Evolutionary conservation across 495 filamentous ascomycete genomes (phyloP), one percentile per base, ranked within the genome.

Genomic region (Xylaria nigripes): DNA sequence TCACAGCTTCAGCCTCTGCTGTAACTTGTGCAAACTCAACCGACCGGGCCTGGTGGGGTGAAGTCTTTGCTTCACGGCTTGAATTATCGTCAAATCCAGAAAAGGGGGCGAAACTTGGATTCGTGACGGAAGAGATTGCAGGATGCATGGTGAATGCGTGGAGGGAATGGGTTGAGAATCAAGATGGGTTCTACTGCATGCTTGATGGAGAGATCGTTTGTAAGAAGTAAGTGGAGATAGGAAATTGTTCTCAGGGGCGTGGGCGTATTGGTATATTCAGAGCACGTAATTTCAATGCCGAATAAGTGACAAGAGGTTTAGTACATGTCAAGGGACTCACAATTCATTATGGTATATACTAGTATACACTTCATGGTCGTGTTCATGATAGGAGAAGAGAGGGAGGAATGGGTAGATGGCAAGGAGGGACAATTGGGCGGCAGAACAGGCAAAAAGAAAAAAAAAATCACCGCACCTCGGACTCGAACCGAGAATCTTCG

Each of bases 141-240:
- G 71, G 71, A 24, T 62, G 68, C 48, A 73, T 75, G 69, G 59
- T 62, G 12, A 52, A 61, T 45, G 71, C 61, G 22, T 76, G 72
- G 72, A 56, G 68, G 57, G 62, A 62, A 55, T 77, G 71, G 71
- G 65, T 58, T 6, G 58, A 51, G 50, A 56, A 29, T 40, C 66
- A 66, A 10, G 70, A 72, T 59, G 69, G 62, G 22, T 42, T 49
- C 34, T 55, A 48, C 24, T 49, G 25, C 6, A 7, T 43, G 8
- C 16, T 44, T 43, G 45, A 55, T 49, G 38, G 52, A 1, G 44
- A 55, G 36, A 19, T 55, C 1, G 23, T 54, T 12, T 48, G 51
- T 18, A 32, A 22, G n/a, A 54, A 54, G 45, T 50, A 29, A 25
- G 16, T n/a, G n/a, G n/a, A n/a, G n/a, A n/a, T n/a, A n/a, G n/a